phyloP scores from a whole-genome alignment of 176 grass and related monocot species.

The Carex littledalei region DNA sequence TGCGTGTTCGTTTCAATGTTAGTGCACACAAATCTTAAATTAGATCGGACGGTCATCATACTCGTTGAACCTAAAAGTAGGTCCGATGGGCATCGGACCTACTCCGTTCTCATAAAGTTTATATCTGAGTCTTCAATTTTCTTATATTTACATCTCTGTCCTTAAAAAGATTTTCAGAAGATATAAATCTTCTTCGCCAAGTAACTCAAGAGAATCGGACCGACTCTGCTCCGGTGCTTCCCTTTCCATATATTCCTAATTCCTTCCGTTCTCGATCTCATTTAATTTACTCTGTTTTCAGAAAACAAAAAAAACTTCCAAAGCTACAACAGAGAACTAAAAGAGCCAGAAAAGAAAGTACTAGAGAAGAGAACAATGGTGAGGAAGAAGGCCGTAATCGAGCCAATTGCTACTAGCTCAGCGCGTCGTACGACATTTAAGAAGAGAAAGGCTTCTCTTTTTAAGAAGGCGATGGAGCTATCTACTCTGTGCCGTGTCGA shows the following conservation, averaged over 20 bases:
- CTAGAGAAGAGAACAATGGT: background rate
- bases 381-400: background rate
- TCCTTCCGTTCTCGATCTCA: background rate
- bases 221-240: background rate
- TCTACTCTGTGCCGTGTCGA: background rate
- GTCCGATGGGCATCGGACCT: no score
- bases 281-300: background rate
- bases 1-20: no score
- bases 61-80: no score
- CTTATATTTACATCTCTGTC: background rate
- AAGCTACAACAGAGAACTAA: background rate
- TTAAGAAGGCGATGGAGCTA: conserved; percentile 6
- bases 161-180: background rate
- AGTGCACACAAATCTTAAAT: no score
- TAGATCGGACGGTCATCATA: no score
- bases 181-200: background rate
- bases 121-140: background rate
- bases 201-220: background rate
- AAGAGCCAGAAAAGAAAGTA: background rate
- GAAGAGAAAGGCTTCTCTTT: conserved; percentile 11
- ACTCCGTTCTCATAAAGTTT: no score
- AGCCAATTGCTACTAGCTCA: background rate
- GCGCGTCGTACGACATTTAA: background rate
- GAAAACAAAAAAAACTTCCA: background rate
- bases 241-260: background rate